These are phyloP conservation scores for Erodium moschatum DNA, from an alignment of 441 rosid genomes.

Conservation along the genomic window DNA sequence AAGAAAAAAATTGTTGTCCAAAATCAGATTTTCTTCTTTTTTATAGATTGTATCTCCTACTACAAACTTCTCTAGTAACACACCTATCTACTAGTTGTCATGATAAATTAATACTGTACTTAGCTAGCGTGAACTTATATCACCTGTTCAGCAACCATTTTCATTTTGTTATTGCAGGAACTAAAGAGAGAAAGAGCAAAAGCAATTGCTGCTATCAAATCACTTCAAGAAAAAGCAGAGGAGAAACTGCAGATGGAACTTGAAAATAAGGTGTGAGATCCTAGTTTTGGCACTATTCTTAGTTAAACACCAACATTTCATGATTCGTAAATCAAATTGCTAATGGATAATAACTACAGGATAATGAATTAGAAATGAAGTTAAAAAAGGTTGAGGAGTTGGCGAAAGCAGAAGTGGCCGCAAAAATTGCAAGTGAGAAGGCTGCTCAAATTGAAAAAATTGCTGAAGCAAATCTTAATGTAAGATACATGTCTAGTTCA, in stretches of 20 bases:
- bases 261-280: constrained; percentile 50
- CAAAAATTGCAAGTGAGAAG: constrained; percentile 72
- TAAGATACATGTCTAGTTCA: constrained; percentile 26
- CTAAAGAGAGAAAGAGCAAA: constrained; percentile 79
- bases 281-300: not conserved
- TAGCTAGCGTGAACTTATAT: not conserved
- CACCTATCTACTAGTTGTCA: not conserved
- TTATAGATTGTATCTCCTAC: not conserved
- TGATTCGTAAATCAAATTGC: constrained; percentile 23
- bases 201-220: constrained; percentile 73
- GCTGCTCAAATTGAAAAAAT: constrained; percentile 73
- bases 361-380: constrained; percentile 54
- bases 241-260: constrained; percentile 64
- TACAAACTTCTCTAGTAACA: not conserved
- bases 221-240: constrained; percentile 79
- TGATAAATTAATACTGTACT: not conserved
- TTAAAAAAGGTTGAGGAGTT: constrained; percentile 53
- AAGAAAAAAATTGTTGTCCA: too few relatives aligned
- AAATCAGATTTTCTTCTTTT: not conserved
- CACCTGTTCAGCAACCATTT: not conserved
- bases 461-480: constrained; percentile 86
- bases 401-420: constrained; percentile 69
- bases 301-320: constrained; percentile 3
- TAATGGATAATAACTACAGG: constrained; percentile 38
- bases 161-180: constrained; percentile 42